Base-by-base conservation (phyloP, 306 rosid genomes). In the Vicia villosa region DNA sequence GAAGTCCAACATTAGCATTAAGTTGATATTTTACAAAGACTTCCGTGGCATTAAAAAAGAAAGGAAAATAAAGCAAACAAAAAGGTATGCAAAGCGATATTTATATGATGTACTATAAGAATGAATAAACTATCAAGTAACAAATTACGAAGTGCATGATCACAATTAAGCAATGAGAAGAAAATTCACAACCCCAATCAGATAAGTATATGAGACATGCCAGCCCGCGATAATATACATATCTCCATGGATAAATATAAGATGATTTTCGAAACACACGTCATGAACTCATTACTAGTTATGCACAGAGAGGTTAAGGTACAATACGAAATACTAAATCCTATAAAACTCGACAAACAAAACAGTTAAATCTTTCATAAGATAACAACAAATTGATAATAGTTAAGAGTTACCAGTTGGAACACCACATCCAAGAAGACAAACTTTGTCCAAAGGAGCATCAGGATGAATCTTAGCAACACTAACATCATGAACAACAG, bases 381-480 rank as follows among this genome's bases (percentile, higher is more conserved):
- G 4, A 52, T 52, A 10, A 21, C 42, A 12, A 7, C 5, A 56
- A 40, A 13, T 17, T 19, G 68, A 61, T 5, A 69, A 63, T 20
- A 59, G 46, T 45, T 17, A 26, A 6, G 38, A 78, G 30, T 59
- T 50, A 82, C 86, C 86, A 5, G 86, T 82, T 4, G 98, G 86
- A 77, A 92, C 96, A 62, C 98, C 98, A 52, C 98, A 89, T 40
- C 98, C 98, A 38, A 92, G 98, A 65, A 90, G 96, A 78, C 96
- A 92, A n/a, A 92, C 96, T 85, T 90, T 92, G 1, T 88, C 96
- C 68, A 90, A 61, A 54, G 98, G 93, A 77, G 98, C 98, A 10
- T 4, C 52, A 3, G 91, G 93, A 72, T 92, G 86, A 66, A 90
- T 88, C 86, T 92, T 92, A 67, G 96, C 98, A 10, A 92, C 96